A percentile compares a stretch with the other conserved stretches of the same genome.
Conservation (phyloP, 208 protist genomes). For the Acanthamoeba lenticulata region DNA sequence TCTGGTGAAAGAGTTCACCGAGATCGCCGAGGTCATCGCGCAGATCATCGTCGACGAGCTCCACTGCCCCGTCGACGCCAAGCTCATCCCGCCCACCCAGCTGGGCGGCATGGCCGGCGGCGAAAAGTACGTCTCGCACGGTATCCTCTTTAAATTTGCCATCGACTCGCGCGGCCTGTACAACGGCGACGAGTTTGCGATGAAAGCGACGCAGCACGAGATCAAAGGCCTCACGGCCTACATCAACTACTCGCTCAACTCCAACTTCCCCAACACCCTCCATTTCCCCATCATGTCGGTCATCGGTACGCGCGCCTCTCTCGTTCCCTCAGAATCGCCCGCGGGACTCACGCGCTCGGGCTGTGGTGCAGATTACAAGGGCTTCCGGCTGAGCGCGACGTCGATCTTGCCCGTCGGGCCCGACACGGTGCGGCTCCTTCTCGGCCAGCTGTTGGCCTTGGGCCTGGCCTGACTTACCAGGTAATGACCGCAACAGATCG, state of each 20-base stretch:
- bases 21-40: slow-evolving; percentile 13
- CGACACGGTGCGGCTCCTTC: neutral
- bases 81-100: slow-evolving; percentile 25
- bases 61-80: neutral
- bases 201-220: slow-evolving; percentile 48
- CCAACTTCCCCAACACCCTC: neutral
- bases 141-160: slow-evolving; percentile 48
- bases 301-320: neutral
- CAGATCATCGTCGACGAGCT: slow-evolving; percentile 59
- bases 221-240: slow-evolving; percentile 48
- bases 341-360: too few species aligned
- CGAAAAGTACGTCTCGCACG: slow-evolving; percentile 48
- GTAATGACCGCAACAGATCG: neutral
- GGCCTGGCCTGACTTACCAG: neutral
- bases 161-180: neutral
- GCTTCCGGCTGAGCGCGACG: neutral
- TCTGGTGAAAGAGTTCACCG: slow-evolving; percentile 62
- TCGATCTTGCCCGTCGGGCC: slow-evolving; percentile 17
- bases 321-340: neutral
- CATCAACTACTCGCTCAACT: neutral
- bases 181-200: slow-evolving; percentile 43
- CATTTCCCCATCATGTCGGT: neutral
- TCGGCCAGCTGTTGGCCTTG: too few species aligned
- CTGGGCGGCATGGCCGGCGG: slow-evolving; percentile 45
- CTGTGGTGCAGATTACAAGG: slow-evolving; percentile 3